Percentiles rank a stretch among this genome's conserved stretches.
These are phyloP conservation scores for Trichomonascaceae sp. DNA, from an alignment of 1,139 yeast species.

Conservation along the genomic window DNA sequence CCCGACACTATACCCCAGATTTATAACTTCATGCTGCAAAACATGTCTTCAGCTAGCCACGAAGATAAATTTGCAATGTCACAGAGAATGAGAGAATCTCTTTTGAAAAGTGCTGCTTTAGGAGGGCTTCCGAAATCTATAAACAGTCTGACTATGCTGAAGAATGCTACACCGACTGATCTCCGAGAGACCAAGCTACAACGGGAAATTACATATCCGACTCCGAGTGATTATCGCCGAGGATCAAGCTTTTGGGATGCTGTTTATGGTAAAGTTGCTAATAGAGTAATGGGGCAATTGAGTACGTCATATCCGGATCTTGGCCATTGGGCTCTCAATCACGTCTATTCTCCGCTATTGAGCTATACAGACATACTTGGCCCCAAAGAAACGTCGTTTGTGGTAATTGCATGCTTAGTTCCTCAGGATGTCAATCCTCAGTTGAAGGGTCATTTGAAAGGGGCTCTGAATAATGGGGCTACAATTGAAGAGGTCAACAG, in stretches of 20 bases:
- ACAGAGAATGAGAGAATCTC: conserved; percentile 62
- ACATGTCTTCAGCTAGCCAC: conserved; percentile 18
- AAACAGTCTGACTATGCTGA: conserved; percentile 64
- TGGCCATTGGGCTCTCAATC: conserved; percentile 64
- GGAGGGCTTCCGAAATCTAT: conserved; percentile 82
- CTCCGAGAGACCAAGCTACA: conserved; percentile 33
- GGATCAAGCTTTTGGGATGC: conserved; percentile 70
- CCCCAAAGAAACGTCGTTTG: conserved; percentile 68
- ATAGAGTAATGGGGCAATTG: conserved; percentile 63
- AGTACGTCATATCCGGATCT: conserved; percentile 76
- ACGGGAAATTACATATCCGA: conserved; percentile 16
- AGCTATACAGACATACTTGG: conserved; percentile 59
- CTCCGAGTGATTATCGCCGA: conserved; percentile 26
- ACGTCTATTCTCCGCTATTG: conserved; percentile 72
- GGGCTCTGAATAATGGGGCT: conserved; percentile 78
- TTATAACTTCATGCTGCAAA: conserved; percentile 65
- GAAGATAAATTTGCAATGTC: conserved; percentile 37
- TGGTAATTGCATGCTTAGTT: conserved; percentile 71
- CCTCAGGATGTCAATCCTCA: conserved; percentile 97
- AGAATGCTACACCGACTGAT: conserved; percentile 55
- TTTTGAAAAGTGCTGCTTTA: conserved; percentile 70
- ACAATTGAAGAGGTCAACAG: conserved; percentile 56
- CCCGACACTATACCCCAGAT: conserved; percentile 75
- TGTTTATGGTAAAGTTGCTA: conserved; percentile 69
- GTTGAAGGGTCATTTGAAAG: conserved; percentile 80